These are phyloP conservation scores for Cercospora sojina DNA, from an alignment of 2,329 filamentous ascomycete species.

Conservation along the genomic window DNA sequence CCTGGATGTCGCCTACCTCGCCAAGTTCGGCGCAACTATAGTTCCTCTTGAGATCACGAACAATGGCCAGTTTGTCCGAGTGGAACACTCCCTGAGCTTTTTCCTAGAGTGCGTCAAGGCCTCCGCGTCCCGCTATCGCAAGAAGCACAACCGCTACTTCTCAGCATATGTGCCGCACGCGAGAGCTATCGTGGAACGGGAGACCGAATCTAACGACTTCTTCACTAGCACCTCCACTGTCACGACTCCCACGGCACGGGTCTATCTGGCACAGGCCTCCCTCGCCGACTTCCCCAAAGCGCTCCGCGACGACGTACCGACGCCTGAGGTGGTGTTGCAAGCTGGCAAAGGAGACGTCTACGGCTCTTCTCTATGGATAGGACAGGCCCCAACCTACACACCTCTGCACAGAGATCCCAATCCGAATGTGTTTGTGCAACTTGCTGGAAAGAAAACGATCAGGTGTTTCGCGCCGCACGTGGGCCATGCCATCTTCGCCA, in stretches of 20 bases:
- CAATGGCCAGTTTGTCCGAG: slow-evolving; percentile 53
- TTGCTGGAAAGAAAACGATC: slow-evolving; percentile 70
- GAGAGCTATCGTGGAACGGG: slow-evolving; percentile 26
- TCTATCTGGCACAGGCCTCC: slow-evolving; percentile 85
- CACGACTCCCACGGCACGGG: slow-evolving; percentile 35
- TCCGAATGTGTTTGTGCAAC: slow-evolving; percentile 85
- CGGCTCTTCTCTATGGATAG: slow-evolving; percentile 82
- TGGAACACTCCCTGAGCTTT: slow-evolving; percentile 63
- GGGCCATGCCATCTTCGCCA: slow-evolving; percentile 65
- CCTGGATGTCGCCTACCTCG: slow-evolving; percentile 48
- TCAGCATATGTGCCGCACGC: slow-evolving; percentile 32
- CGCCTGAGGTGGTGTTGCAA: slow-evolving; percentile 61
- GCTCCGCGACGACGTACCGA: slow-evolving; percentile 65
- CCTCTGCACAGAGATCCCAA: slow-evolving; percentile 92
- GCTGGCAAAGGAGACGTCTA: slow-evolving; percentile 83
- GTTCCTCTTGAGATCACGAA: slow-evolving; percentile 61
- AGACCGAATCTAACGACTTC: slow-evolving; percentile 31
- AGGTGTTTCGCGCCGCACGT: slow-evolving; percentile 65
- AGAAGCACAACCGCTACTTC: slow-evolving; percentile 31
- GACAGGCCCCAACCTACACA: slow-evolving; percentile 81
- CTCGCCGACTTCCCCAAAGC: slow-evolving; percentile 64
- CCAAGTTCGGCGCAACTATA: slow-evolving; percentile 48
- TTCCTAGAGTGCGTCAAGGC: slow-evolving; percentile 56
- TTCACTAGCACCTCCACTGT: slow-evolving; percentile 35
- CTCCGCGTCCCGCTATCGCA: slow-evolving; percentile 26